These are phyloP conservation scores for Metschnikowia proteae DNA, from an alignment of 805 yeast genomes.

Conservation along the genomic window DNA sequence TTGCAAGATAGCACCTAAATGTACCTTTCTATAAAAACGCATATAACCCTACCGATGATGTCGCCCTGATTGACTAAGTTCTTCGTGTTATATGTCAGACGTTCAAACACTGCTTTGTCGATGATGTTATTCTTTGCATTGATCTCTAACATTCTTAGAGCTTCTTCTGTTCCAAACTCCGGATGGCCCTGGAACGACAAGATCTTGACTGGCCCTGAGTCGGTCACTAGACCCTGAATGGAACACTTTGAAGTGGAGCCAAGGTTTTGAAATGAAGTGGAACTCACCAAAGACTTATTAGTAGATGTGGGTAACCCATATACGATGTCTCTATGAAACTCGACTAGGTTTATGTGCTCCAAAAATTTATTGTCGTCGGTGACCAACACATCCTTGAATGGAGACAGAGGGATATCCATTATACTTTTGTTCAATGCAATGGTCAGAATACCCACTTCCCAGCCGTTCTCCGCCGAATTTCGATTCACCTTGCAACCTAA, in stretches of 20 bases:
- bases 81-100: conserved; percentile 27
- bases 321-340: conserved; percentile 39
- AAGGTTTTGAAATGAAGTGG: conserved; percentile 33
- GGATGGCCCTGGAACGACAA: conserved; percentile 90
- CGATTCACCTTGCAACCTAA: conserved; percentile 57
- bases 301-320: conserved; percentile 37
- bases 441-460: conserved; percentile 67
- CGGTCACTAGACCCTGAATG: conserved; percentile 60
- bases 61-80: conserved; percentile 39
- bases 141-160: conserved; percentile 23
- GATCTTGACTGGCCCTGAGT: conserved; percentile 42
- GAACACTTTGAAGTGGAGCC: conserved; percentile 55
- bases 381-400: conserved; percentile 26
- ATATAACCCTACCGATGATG: conserved; percentile 34
- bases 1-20: conserved; percentile 2
- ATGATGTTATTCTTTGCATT: conserved; percentile 19
- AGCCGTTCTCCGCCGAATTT: conserved; percentile 50
- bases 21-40: conserved; percentile 25
- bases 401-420: conserved; percentile 24
- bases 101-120: conserved; percentile 25
- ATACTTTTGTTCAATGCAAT: conserved; percentile 44
- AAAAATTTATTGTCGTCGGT: conserved; percentile 55
- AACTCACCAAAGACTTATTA: conserved; percentile 10
- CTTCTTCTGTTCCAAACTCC: conserved; percentile 51
- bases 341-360: conserved; percentile 33